A percentile compares a stretch with the other conserved stretches of the same genome.
Conservation (phyloP, 1,139 yeast genomes). For the Candida labiduridarum region DNA sequence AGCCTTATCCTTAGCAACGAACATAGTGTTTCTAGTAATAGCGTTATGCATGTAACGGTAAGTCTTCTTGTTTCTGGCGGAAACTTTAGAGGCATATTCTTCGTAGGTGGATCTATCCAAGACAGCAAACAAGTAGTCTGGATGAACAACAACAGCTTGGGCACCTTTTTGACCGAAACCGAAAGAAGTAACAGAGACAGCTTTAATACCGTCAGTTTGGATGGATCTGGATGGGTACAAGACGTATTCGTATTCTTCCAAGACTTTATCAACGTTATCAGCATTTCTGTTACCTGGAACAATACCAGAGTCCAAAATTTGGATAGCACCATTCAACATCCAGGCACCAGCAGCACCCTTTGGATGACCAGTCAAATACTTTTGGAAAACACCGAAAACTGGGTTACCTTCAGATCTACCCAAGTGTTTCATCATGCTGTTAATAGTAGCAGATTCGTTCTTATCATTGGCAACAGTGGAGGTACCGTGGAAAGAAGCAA, state of each 20-base stretch:
- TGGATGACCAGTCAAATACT: constrained; percentile 98
- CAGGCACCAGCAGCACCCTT: constrained; percentile 99
- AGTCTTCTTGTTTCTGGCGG: constrained; percentile 82
- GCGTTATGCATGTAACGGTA: constrained; percentile 97
- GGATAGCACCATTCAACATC: constrained; percentile 99
- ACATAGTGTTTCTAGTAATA: constrained; percentile 86
- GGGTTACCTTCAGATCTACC: constrained; percentile 99
- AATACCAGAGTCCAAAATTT: constrained; percentile 86
- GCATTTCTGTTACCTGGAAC: constrained; percentile 99
- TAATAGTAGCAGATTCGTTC: constrained; percentile 91
- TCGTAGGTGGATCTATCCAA: constrained; percentile 72
- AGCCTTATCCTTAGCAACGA: constrained; percentile 89
- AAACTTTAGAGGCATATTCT: constrained; percentile 69
- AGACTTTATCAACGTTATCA: constrained; percentile 83
- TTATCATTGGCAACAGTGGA: constrained; percentile 97
- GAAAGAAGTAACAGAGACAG: constrained; percentile 94
- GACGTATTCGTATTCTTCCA: constrained; percentile 84
- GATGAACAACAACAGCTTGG: constrained; percentile 87
- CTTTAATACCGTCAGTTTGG: constrained; percentile 96
- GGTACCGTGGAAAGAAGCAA: constrained; percentile 99
- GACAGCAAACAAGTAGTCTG: constrained; percentile 89
- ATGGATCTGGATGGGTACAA: constrained; percentile 93
- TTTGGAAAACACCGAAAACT: constrained; percentile 97
- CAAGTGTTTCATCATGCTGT: constrained; percentile 89
- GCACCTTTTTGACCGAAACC: constrained; percentile 99